These are phyloP conservation scores for Pseudocercospora cruenta DNA, from an alignment of 2,329 filamentous ascomycete genomes.

Conservation along the genomic window DNA sequence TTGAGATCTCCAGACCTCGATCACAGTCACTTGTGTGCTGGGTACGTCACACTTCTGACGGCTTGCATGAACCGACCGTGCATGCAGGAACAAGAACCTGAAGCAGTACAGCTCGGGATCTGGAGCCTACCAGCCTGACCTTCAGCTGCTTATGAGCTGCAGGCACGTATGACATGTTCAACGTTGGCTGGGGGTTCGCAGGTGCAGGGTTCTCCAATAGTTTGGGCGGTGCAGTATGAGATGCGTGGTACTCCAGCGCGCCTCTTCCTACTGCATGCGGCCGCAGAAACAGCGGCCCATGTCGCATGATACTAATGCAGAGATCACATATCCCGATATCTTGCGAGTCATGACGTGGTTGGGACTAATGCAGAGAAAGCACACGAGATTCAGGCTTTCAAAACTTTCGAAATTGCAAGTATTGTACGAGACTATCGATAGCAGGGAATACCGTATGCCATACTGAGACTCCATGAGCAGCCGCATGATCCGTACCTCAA, in stretches of 20 bases:
- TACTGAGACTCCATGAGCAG: too few relatives aligned
- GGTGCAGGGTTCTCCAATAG: too few relatives aligned
- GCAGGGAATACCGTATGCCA: background rate
- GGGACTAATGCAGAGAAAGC: background rate
- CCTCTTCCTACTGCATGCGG: background rate
- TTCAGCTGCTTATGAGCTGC: too few relatives aligned
- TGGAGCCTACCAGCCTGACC: background rate
- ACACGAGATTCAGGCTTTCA: background rate
- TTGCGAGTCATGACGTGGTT: background rate
- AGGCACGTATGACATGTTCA: too few relatives aligned
- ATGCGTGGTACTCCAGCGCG: background rate
- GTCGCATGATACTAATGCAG: too few relatives aligned
- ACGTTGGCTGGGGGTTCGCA: background rate
- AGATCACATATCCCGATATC: background rate
- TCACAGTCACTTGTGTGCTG: constrained; percentile 15
- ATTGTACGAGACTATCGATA: background rate
- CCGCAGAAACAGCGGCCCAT: background rate
- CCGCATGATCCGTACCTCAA: background rate
- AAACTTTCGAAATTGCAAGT: background rate
- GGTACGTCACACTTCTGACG: constrained; percentile 1
- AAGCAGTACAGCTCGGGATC: too few relatives aligned
- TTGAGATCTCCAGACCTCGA: background rate
- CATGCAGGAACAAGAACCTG: constrained; percentile 2
- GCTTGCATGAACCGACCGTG: background rate
- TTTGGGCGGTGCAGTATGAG: too few relatives aligned